Evolutionary conservation across 1,284 basidiomycete species (phyloP), one percentile per base, ranked within the genome.

Genomic region (Pyrrhoderma noxium): DNA sequence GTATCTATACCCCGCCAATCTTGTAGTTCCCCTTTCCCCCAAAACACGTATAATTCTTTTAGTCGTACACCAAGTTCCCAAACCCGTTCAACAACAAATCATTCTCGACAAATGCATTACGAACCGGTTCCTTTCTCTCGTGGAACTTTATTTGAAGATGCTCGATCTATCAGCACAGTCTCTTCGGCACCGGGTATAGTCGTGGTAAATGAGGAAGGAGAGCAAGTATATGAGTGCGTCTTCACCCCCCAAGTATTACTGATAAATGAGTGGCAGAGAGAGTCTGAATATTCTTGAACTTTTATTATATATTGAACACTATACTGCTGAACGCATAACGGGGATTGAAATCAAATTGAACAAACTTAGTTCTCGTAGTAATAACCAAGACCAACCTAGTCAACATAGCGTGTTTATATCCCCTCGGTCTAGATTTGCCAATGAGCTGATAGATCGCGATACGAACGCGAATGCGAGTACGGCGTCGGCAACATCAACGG

Each of bases 151-250:
- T 49, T 49, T 49, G 48, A 49, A 41, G 48, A 42, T 14, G 45
- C 42, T n/a, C 42, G 43, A 45, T 41, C 47, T n/a, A 45, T 34
- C 27, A 31, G 27, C 18, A 23, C 47, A 21, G 19, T n/a, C 14
- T 54, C 52, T 16, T 49, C 48, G 21, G 35, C 25, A 7, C 52
- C 52, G 27, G 47, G 49, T 38, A 54, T 54, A 2, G 25, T 45
- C 23, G 52, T 54, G 7, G 37, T 50, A 14, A 39, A 54, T 47
- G 52, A 54, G 39, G 38, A 45, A n/a, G 52, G 52, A 14, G 27
- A 49, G 37, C 52, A 31, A 8, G 31, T 54, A 22, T 54, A 41
- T 42, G 48, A 54, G 52, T 54, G 25, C 39, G 52, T 44, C 9
- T 8, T 1, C 3, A 9, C 31, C 18, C 21, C 31, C 18, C 21